These are phyloP conservation scores for Sungouiella thailandica DNA, from an alignment of 805 yeast species.

Conservation along the genomic window DNA sequence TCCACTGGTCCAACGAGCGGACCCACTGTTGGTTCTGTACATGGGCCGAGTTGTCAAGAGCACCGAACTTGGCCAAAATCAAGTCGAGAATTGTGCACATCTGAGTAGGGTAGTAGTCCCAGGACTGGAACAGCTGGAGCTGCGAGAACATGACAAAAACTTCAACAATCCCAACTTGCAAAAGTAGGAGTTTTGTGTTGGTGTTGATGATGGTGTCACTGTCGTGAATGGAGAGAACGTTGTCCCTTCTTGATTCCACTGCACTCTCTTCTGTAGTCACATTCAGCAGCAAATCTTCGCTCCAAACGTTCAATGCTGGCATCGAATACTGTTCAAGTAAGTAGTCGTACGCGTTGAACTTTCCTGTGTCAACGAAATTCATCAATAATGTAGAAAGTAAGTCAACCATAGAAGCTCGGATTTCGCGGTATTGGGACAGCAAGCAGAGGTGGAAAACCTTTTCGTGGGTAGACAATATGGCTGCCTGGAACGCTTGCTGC, in stretches of 20 bases:
- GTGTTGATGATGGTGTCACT: slow-evolving; percentile 21
- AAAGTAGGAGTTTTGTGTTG: slow-evolving; percentile 16
- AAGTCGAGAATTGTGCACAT: slow-evolving; percentile 24
- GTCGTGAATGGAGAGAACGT: slow-evolving; percentile 20
- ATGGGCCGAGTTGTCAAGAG: slow-evolving; percentile 18
- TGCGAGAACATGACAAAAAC: slow-evolving; percentile 33
- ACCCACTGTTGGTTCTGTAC: slow-evolving; percentile 31
- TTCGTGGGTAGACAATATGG: slow-evolving; percentile 25
- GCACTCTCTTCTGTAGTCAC: slow-evolving; percentile 4
- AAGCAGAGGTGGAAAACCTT: slow-evolving; percentile 27
- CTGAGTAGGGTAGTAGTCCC: slow-evolving; percentile 29
- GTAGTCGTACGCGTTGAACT: slow-evolving; percentile 31
- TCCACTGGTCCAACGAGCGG: slow-evolving; percentile 25
- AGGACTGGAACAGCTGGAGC: slow-evolving; percentile 35
- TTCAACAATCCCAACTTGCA: slow-evolving; percentile 30
- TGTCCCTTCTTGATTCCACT: slow-evolving; percentile 13
- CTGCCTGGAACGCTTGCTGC: slow-evolving; percentile 34
- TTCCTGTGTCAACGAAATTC: slow-evolving; percentile 36
- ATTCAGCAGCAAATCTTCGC: slow-evolving; percentile 14
- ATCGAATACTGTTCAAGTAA: slow-evolving; percentile 26
- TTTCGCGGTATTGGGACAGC: slow-evolving; percentile 27
- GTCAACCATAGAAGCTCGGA: slow-evolving; percentile 35
- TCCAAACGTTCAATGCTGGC: slow-evolving; percentile 30
- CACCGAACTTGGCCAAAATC: slow-evolving; percentile 27
- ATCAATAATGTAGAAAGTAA: slow-evolving; percentile 29